These are phyloP conservation scores for Hanseniaspora taiwanica DNA, from an alignment of 805 yeast genomes.

Conservation along the genomic window DNA sequence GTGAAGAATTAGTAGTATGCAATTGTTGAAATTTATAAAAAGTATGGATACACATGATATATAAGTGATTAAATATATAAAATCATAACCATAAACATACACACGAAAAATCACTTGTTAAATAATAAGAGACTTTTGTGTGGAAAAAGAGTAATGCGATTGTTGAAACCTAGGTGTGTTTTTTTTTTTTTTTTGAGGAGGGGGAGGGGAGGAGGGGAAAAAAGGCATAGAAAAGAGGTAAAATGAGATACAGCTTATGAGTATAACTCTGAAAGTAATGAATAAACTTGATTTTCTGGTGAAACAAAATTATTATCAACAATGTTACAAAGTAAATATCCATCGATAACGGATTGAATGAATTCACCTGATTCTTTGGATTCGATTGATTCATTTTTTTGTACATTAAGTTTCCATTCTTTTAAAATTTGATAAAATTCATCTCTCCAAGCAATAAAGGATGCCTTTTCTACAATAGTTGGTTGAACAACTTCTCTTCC, in stretches of 20 bases:
- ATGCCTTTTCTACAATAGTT: slow-evolving; percentile 82
- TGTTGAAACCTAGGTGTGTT: not conserved
- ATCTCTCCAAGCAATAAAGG: slow-evolving; percentile 95
- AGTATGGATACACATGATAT: not conserved
- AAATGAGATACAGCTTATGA: too few relatives aligned
- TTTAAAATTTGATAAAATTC: slow-evolving; percentile 74
- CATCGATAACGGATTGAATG: slow-evolving; percentile 32
- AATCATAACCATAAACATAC: not conserved
- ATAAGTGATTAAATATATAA: not conserved
- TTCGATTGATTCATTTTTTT: slow-evolving; percentile 19
- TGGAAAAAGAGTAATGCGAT: too few relatives aligned
- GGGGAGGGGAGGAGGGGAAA: too few relatives aligned
- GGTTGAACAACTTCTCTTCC: slow-evolving; percentile 92
- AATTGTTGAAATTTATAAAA: not conserved
- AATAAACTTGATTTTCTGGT: slow-evolving; percentile 40
- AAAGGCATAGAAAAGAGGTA: not conserved
- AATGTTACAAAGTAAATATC: slow-evolving; percentile 68
- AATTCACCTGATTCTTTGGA: slow-evolving; percentile 29
- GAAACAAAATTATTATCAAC: slow-evolving; percentile 76
- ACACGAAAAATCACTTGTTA: not conserved
- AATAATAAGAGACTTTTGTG: too few relatives aligned
- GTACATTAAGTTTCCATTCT: slow-evolving; percentile 61
- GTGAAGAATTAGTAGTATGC: too few relatives aligned
- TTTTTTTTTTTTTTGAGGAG: too few relatives aligned
- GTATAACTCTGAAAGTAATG: slow-evolving; percentile 25